phyloP scores from a whole-genome alignment of 257 asterid species.

The Leptodermis oblonga region DNA sequence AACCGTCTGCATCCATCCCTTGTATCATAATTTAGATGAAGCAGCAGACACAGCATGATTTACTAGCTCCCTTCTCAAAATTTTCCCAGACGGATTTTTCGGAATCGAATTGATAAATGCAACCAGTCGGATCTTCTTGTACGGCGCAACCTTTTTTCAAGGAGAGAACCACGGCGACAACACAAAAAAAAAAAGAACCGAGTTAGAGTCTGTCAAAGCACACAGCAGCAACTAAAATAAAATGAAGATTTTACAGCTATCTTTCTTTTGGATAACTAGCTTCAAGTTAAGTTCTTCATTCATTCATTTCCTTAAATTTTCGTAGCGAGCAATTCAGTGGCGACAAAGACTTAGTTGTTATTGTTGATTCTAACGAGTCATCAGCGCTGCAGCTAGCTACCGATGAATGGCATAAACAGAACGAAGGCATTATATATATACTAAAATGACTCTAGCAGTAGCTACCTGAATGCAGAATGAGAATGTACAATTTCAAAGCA shows the following conservation, averaged over 20 bases:
- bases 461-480: too few species aligned
- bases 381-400: too few species aligned
- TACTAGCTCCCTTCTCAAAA: conserved; percentile 67
- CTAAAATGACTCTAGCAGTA: too few species aligned
- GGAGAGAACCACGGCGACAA: background rate
- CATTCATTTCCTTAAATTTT: background rate
- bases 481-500: too few species aligned
- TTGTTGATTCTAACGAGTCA: too few species aligned
- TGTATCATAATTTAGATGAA: conserved; percentile 49
- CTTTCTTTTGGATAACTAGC: background rate
- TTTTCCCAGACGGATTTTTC: conserved; percentile 81
- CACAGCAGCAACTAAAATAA: too few species aligned
- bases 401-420: too few species aligned
- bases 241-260: background rate
- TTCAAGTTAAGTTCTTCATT: background rate
- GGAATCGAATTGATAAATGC: conserved; percentile 67
- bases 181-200: background rate
- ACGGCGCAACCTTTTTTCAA: conserved; percentile 80
- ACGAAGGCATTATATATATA: too few species aligned
- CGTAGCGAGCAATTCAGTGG: too few species aligned
- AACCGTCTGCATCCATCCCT: too few species aligned
- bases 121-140: conserved; percentile 70
- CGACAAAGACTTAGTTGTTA: too few species aligned
- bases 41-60: conserved; percentile 37
- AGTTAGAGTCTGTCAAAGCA: too few species aligned